Conservation (phyloP, 495 filamentous ascomycete genomes). For the Neurospora intermedia region DNA sequence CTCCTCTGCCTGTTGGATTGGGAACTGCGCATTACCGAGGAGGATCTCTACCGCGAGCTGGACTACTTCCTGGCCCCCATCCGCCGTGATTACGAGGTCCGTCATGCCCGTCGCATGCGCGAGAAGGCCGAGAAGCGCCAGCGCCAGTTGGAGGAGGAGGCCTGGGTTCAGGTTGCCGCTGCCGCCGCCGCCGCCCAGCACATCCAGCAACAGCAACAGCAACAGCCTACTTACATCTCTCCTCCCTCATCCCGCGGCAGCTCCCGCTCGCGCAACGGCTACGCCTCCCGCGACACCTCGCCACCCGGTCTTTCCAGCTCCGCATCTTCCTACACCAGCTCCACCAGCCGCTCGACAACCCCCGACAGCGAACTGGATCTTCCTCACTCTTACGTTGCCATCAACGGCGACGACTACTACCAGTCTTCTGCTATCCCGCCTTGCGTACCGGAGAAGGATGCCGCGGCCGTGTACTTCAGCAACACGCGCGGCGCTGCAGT, state of each 20-base stretch:
- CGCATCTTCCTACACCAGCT: slow-evolving; percentile 30
- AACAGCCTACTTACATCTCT: slow-evolving; percentile 18
- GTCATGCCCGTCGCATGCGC: slow-evolving; percentile 31
- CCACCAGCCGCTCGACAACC: slow-evolving; percentile 35
- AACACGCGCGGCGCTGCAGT: slow-evolving; percentile 1
- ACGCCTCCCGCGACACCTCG: slow-evolving; percentile 21
- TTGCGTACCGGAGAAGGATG: slow-evolving; percentile 18
- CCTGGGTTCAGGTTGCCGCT: slow-evolving; percentile 11
- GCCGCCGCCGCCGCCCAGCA: slow-evolving; percentile 4
- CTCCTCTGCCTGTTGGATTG: slow-evolving; percentile 87
- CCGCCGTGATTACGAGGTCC: slow-evolving; percentile 36
- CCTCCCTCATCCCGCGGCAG: slow-evolving; percentile 28
- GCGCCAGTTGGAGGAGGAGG: slow-evolving; percentile 20
- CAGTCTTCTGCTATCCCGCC: slow-evolving; percentile 24
- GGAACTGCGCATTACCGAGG: slow-evolving; percentile 73
- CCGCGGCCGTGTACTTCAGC: slow-evolving; percentile 8
- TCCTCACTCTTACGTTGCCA: slow-evolving; percentile 23
- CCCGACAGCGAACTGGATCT: slow-evolving; percentile 26
- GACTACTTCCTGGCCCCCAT: slow-evolving; percentile 85
- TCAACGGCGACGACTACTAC: slow-evolving; percentile 21
- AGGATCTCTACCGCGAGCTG: slow-evolving; percentile 78
- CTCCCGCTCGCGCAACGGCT: slow-evolving; percentile 24
- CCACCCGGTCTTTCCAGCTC: slow-evolving; percentile 32
- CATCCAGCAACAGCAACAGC: not conserved
- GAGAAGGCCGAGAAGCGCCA: slow-evolving; percentile 32